phyloP scores from a whole-genome alignment of 257 asterid species.

The Avicennia marina region DNA sequence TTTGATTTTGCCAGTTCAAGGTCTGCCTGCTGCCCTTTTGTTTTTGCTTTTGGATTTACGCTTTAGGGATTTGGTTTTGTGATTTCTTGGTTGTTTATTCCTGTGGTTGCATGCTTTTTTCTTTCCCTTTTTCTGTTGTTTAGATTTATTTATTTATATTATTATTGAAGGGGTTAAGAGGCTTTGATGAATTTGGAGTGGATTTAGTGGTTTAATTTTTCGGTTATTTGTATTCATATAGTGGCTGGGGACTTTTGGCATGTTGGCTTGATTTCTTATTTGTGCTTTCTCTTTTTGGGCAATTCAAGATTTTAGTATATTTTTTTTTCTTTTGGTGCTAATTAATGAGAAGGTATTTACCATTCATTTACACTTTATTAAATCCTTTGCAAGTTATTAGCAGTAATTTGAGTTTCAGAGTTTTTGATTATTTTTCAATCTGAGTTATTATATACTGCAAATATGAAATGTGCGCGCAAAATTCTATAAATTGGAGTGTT shows the following conservation, averaged over 20 bases:
- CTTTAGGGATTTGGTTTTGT: slow-evolving; percentile 5
- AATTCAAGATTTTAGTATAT: neutral
- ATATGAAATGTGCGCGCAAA: neutral
- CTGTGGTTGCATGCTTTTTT: slow-evolving; percentile 26
- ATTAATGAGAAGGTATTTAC: slow-evolving; percentile 1
- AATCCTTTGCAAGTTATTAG: slow-evolving; percentile 17
- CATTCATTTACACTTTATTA: slow-evolving; percentile 10
- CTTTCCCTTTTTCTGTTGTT: neutral
- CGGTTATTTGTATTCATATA: neutral
- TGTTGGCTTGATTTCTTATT: no score
- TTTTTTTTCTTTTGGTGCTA: neutral
- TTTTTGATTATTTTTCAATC: slow-evolving; percentile 7
- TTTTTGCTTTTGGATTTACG: neutral
- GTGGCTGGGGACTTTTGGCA: slow-evolving; percentile 16
- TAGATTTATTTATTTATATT: neutral
- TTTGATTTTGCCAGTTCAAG: slow-evolving; percentile 55
- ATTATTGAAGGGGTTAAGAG: neutral
- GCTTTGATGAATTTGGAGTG: neutral
- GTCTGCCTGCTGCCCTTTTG: slow-evolving; percentile 31
- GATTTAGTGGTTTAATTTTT: neutral
- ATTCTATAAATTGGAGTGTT: neutral
- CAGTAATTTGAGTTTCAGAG: slow-evolving; percentile 9
- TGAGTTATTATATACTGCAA: slow-evolving; percentile 10
- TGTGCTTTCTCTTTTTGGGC: no score
- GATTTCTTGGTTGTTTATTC: slow-evolving; percentile 12